Evolutionary conservation across 1,139 yeast species (phyloP), one percentile per base, ranked within the genome.

Genomic region (Debaryomyces subglobosus): DNA sequence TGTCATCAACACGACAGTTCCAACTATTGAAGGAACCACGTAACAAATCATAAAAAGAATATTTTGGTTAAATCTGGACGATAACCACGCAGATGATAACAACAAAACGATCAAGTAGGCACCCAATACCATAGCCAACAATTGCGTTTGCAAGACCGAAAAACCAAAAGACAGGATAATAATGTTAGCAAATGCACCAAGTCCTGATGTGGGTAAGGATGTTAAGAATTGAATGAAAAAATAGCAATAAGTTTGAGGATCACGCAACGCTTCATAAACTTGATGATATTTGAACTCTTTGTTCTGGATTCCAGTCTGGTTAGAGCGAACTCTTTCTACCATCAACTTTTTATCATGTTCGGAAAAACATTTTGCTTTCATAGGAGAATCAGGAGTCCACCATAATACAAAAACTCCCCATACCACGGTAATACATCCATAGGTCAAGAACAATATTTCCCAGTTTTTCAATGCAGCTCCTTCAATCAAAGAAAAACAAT

Each of bases 381-480:
- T 50, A 15, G 64, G 61, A 43, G 53, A 51, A 44, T 58, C 53
- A 18, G 37, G 37, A 15, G 23, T 16, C 23, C 21, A 18, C 37
- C 37, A 34, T 16, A 16, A 9, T 18, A 34, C 21, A 9, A 34
- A 34, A 34, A 18, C 8, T 9, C 23, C 37, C 37, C 24, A 34
- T 5, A 34, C 37, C 7, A 34, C 21, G 7, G 63, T 60, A 25
- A 61, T 53, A 3, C 53, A 47, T 16, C 67, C 67, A 42, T 57
- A 51, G 6, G 55, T 51, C n/a, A 61, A 48, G 44, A 58, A 62
- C 30, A 61, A 42, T 24, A 60, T 49, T 45, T 57, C 54, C 65
- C 67, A 62, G 35, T 51, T 52, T 13, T 48, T 41, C 35, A 61
- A 44, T 2, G 44, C 38, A 15, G 55, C 50, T 18, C 45, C 45